A percentile compares a stretch with the other conserved stretches of the same genome.
Evolutionary conservation across 306 rosid genomes (phyloP).

Genomic region (Luffa aegyptiaca): DNA sequence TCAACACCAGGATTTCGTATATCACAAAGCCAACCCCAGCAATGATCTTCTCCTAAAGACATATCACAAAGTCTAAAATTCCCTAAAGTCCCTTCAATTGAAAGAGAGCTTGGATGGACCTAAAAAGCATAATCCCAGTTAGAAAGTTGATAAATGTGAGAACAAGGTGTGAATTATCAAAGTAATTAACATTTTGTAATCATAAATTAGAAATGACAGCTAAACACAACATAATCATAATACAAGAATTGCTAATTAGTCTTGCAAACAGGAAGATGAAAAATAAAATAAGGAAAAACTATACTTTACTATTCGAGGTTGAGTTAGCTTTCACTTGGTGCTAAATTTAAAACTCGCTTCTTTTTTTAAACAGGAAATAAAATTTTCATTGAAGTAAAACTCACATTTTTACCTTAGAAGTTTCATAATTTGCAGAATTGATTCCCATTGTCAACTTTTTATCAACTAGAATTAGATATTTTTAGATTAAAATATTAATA

Average conservation of each 20-base stretch:
- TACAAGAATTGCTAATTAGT: background rate
- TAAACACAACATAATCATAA: background rate
- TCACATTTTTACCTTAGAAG: background rate
- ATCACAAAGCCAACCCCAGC: constrained; percentile 98
- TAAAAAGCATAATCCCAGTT: constrained; percentile 10
- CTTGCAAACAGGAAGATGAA: background rate
- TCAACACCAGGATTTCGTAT: constrained; percentile 90
- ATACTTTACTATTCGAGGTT: background rate
- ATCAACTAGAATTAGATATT: background rate
- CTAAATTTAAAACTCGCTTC: background rate
- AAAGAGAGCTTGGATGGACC: constrained; percentile 92
- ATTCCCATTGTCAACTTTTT: too few relatives aligned
- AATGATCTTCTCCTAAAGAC: constrained; percentile 63
- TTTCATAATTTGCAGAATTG: background rate
- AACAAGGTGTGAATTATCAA: background rate
- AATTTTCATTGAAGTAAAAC: background rate
- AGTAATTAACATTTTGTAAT: background rate
- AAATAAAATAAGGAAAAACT: background rate
- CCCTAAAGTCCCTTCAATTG: constrained; percentile 85
- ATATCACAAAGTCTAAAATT: constrained; percentile 83
- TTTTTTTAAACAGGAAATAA: background rate
- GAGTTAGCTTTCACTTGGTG: background rate
- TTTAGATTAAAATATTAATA: background rate
- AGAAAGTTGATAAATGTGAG: background rate
- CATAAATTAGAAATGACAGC: background rate